Evolutionary conservation across 192 early-diverging fungal genomes (phyloP).

Genomic region (Dispira simplex): DNA sequence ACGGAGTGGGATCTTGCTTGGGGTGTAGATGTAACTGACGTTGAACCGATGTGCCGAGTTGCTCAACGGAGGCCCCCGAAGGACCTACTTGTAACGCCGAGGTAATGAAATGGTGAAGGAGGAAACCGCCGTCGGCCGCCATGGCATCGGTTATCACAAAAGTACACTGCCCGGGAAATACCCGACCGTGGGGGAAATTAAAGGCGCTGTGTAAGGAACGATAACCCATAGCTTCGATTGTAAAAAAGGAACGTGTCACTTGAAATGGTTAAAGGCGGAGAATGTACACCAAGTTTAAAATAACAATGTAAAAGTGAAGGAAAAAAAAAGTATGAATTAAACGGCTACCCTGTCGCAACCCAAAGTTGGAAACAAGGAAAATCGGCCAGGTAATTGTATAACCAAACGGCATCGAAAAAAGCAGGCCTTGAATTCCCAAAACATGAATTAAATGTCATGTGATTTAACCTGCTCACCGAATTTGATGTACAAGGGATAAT

Average conservation of each 20-base stretch:
- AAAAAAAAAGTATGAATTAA: too few species aligned
- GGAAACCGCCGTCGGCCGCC: constrained; percentile 36
- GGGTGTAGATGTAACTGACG: background rate
- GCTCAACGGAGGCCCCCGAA: background rate
- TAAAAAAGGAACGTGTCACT: background rate
- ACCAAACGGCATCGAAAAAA: too few species aligned
- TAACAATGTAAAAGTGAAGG: too few species aligned
- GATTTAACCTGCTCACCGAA: too few species aligned
- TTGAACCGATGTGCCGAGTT: background rate
- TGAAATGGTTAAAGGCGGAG: background rate
- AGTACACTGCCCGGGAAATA: constrained; percentile 1
- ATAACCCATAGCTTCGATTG: background rate
- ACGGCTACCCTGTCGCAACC: too few species aligned
- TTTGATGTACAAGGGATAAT: too few species aligned
- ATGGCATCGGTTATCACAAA: constrained; percentile 38
- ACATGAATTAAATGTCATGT: too few species aligned
- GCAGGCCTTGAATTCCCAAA: too few species aligned
- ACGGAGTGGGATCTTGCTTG: background rate
- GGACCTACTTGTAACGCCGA: constrained; percentile 31
- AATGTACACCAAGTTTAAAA: too few species aligned
- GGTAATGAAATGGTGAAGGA: constrained; percentile 42
- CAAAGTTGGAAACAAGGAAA: too few species aligned
- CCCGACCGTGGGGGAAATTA: background rate
- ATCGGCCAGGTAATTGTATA: too few species aligned
- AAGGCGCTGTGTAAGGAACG: background rate